Base-by-base conservation (phyloP, 1,284 basidiomycete genomes). In the Trichosporon sp. region DNA sequence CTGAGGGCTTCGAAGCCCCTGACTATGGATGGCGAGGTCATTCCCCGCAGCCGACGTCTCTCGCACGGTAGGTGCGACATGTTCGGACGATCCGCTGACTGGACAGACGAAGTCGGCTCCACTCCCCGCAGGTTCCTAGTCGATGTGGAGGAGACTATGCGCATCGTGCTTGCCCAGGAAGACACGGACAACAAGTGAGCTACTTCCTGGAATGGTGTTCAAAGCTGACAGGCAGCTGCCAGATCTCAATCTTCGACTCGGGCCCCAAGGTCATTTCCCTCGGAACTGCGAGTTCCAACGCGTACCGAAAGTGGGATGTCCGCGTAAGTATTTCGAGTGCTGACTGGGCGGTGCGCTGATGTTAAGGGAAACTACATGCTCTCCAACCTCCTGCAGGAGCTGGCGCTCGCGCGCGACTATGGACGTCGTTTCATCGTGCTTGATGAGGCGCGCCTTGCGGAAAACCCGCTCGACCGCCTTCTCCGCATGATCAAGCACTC, bases 121-220 rank as follows among this genome's bases (percentile, higher is more conserved):
- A 86, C 84, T 48, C 85, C 81, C 21, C 88, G 94, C 61, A 91
- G 94, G 38, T 99, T 98, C 86, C 88, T 98, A 48, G 94, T 99
- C 73, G 96, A 98, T 78, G 96, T 99, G n/a, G 96, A 99, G 79
- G 95, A 98, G 85, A 99, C 96, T 38, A 95, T 99, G 83, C 90
- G 95, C 64, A 90, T 98, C 72, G 90, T 99, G 5, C 90, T 99
- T 40, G 94, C 97, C 83, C 97, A 99, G 82, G 96, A 99, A 81
- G 96, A 99, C 83, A 98, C 96, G 4, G 95, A 99, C 77, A 92
- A 92, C 65, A 94, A 99, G 86, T 86, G 67, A 72, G 84, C 75
- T 12, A 1, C 6, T n/a, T 0, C 6, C 19, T 0, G 3, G 68
- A 43, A 54, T 59, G 14, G 70, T 46, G 12, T 8, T 10, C 4